Evolutionary conservation across 805 yeast species (phyloP).

Genomic region (Metschnikowia similis): DNA sequence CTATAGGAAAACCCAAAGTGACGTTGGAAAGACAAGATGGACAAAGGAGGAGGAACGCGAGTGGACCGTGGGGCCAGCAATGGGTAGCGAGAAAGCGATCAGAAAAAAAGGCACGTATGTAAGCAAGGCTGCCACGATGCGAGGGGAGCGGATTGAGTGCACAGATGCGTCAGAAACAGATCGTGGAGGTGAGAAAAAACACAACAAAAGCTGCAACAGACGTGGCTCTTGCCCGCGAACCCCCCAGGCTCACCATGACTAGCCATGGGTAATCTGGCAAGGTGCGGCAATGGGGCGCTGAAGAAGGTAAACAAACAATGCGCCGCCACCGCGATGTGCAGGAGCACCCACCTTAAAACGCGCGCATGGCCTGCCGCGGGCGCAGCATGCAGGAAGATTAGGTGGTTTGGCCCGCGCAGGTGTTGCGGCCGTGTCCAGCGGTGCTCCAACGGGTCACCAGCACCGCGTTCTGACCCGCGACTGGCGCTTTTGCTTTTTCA

Average conservation of each 20-base stretch:
- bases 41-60: background rate
- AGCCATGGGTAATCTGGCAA: background rate
- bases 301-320: slow-evolving; percentile 4
- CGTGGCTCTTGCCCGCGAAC: slow-evolving; percentile 2
- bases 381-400: background rate
- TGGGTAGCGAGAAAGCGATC: slow-evolving; percentile 1
- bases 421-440: background rate
- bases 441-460: slow-evolving; percentile 1
- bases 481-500: background rate
- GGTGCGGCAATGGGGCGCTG: slow-evolving; percentile 1
- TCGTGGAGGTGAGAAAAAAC: slow-evolving; percentile 1
- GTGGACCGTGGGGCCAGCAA: background rate
- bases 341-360: slow-evolving; percentile 1
- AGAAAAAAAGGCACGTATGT: slow-evolving; percentile 4
- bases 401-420: background rate
- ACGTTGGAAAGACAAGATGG: slow-evolving; percentile 1
- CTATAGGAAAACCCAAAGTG: background rate
- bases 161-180: slow-evolving; percentile 1
- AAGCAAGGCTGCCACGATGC: background rate
- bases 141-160: background rate
- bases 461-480: background rate
- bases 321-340: slow-evolving; percentile 2
- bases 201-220: background rate
- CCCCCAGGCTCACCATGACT: background rate
- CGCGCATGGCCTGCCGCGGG: background rate